phyloP scores from a whole-genome alignment of 345 rosid genomes.

The Erucastrum elatum region DNA sequence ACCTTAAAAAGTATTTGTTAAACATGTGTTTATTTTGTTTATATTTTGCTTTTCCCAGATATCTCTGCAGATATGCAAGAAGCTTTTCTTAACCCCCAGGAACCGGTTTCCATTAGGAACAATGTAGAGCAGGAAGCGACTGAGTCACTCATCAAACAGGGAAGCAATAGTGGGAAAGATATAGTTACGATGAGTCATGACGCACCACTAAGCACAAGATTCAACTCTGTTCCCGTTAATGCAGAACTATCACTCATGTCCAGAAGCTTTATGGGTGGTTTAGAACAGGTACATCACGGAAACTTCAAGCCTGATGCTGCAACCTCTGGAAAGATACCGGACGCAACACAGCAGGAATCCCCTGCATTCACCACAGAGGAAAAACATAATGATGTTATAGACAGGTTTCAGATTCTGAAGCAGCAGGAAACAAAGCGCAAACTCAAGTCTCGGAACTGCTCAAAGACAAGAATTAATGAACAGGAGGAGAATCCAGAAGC shows the following conservation, averaged over 20 bases:
- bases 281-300: slow-evolving; percentile 25
- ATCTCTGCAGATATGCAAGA: slow-evolving; percentile 28
- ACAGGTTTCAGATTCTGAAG: slow-evolving; percentile 51
- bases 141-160: slow-evolving; percentile 13
- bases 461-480: slow-evolving; percentile 2
- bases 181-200: slow-evolving; percentile 20
- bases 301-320: slow-evolving; percentile 25
- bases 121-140: slow-evolving; percentile 10
- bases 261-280: slow-evolving; percentile 28
- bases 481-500: slow-evolving; percentile 27
- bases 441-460: slow-evolving; percentile 21
- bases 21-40: background rate
- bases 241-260: slow-evolving; percentile 22
- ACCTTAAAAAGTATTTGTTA: background rate
- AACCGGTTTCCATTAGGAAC: slow-evolving; percentile 24
- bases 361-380: slow-evolving; percentile 21
- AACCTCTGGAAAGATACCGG: slow-evolving; percentile 3
- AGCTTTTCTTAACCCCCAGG: slow-evolving; percentile 13
- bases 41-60: slow-evolving; percentile 21
- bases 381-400: slow-evolving; percentile 50
- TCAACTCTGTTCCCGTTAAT: slow-evolving; percentile 22
- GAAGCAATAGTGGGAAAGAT: slow-evolving; percentile 10
- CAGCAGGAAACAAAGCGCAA: slow-evolving; percentile 23
- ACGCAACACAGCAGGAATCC: slow-evolving; percentile 12
- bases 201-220: slow-evolving; percentile 21